Base-by-base conservation (phyloP, 345 rosid genomes). In the Mallotus nudiflorus region DNA sequence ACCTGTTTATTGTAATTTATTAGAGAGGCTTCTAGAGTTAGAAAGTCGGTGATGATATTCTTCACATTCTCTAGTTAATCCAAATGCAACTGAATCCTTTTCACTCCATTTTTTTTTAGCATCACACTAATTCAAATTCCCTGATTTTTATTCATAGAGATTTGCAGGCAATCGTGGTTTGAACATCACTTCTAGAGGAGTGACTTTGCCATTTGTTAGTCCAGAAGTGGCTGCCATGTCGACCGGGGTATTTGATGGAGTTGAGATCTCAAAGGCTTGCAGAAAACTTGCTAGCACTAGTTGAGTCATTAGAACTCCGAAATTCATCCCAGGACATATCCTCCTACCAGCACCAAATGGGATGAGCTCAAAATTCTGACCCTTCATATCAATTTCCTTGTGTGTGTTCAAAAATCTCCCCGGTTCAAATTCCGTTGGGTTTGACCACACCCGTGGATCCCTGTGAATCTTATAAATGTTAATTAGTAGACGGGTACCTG, bases 161-260 rank as follows among this genome's bases (percentile, higher is more conserved):
- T 67, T 27, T 11, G 53, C 31, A 4, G 69, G 73, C 22, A 71
- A 39, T 54, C 80, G 69, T 5, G 81, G 72, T 19, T 54, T 37
- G 7, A n/a, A 25, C 7, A 65, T 39, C n/a, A 78, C 78, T 42
- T 73, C 54, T 11, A 78, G 78, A 5, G 82, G 78, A 12, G 69
- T n/a, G 18, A 65, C 68, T 71, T 69, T 78, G 53, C 49, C 64
- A 39, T 69, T 69, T 0, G 82, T 69, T 53, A 73, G 3, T 27
- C 82, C 78, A 28, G 62, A 18, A 1, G 35, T 35, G 22, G 18
- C 73, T 9, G 28, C 29, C 83, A 69, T 70, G 18, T 73, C 72
- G 62, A 69, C 46, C 6, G 55, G 55, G 45, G 14, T 35, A 69
- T 22, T 69, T 28, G 46, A 29, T 42, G 57, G 73, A 2, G 54